A percentile compares a stretch with the other conserved stretches of the same genome.
Conservation (phyloP, 345 rosid genomes). For the Euclidium syriacum region DNA sequence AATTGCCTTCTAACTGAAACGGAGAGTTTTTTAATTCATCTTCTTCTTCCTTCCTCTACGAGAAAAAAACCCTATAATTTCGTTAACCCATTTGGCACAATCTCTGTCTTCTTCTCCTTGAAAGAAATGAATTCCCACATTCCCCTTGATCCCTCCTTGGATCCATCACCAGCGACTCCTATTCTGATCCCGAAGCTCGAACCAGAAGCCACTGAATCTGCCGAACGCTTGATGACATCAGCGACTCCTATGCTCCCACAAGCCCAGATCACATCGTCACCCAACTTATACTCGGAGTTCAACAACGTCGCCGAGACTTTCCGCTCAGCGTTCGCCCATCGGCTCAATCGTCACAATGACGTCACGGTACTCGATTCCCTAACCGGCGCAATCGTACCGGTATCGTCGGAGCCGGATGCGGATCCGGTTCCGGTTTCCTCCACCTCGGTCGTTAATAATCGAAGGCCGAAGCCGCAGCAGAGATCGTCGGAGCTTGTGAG, state of each 20-base stretch:
- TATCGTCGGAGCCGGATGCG: slow-evolving; percentile 19
- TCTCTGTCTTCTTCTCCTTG: no score
- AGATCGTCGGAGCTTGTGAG: slow-evolving; percentile 79
- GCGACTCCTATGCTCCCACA: slow-evolving; percentile 28
- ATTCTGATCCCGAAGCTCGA: background rate
- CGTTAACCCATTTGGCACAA: no score
- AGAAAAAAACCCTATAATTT: no score
- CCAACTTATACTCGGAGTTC: slow-evolving; percentile 46
- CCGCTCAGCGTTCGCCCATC: slow-evolving; percentile 52
- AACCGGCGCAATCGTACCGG: slow-evolving; percentile 56
- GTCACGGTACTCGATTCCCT: slow-evolving; percentile 36
- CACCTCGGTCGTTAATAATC: slow-evolving; percentile 11
- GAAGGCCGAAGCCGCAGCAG: slow-evolving; percentile 22
- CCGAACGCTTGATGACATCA: background rate
- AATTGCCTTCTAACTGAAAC: no score
- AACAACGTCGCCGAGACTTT: slow-evolving; percentile 48
- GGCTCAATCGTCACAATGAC: slow-evolving; percentile 34
- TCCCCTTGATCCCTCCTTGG: background rate
- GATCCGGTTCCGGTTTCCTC: background rate
- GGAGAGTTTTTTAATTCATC: no score
- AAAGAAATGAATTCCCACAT: no score
- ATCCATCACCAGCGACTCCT: background rate
- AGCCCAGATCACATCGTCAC: background rate
- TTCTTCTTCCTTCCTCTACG: no score
- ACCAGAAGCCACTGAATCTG: slow-evolving; percentile 3